These are phyloP conservation scores for Paraglomus occultum DNA, from an alignment of 192 early-diverging fungal genomes.

Conservation along the genomic window DNA sequence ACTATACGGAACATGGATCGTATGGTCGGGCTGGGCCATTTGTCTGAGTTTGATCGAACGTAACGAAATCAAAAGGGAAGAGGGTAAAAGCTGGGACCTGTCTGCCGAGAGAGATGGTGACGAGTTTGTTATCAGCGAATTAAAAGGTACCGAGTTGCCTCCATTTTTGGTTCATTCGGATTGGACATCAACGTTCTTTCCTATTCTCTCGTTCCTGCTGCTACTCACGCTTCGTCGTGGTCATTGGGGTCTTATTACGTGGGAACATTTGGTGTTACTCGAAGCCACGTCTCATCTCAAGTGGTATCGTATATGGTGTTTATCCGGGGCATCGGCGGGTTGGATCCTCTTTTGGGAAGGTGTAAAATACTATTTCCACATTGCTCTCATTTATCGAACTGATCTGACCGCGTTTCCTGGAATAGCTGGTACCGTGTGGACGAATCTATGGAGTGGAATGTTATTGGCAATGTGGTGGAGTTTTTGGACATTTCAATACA, in stretches of 20 bases:
- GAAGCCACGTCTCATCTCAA: conserved; percentile 43
- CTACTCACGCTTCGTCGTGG: conserved; percentile 48
- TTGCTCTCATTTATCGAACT: conserved; percentile 38
- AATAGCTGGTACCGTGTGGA: conserved; percentile 40
- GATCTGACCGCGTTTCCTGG: conserved; percentile 35
- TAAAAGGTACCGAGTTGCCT: conserved; percentile 15
- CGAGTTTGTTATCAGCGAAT: not conserved
- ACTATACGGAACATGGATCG: conserved; percentile 57
- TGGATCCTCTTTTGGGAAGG: conserved; percentile 48
- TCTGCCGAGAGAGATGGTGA: conserved; percentile 28
- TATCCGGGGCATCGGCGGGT: conserved; percentile 45
- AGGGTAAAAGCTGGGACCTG: conserved; percentile 36
- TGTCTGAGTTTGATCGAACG: conserved; percentile 41
- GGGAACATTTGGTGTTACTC: conserved; percentile 50
- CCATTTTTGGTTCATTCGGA: conserved; percentile 45
- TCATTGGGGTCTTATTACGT: conserved; percentile 54
- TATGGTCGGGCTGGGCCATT: conserved; percentile 55
- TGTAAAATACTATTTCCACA: conserved; percentile 39
- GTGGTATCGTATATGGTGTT: conserved; percentile 50
- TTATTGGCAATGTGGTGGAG: conserved; percentile 54
- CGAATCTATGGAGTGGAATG: conserved; percentile 42
- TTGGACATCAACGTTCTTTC: conserved; percentile 43
- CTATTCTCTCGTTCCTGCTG: conserved; percentile 44
- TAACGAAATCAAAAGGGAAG: conserved; percentile 28
- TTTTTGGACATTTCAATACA: conserved; percentile 59